A percentile compares a stretch with the other conserved stretches of the same genome.
Conservation (phyloP, 768 basidiomycete species). For the Ramaria rubella region DNA sequence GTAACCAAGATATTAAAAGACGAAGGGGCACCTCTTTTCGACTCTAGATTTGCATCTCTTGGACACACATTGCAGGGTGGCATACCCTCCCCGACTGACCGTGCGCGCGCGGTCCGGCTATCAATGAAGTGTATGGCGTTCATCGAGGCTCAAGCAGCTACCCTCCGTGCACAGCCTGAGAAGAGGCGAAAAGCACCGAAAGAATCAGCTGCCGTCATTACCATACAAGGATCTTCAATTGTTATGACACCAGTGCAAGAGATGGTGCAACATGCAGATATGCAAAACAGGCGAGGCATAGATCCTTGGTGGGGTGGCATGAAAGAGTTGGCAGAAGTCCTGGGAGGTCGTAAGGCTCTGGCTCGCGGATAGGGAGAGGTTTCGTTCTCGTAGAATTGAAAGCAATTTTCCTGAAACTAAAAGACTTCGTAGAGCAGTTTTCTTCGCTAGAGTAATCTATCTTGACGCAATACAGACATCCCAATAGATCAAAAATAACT, state of each 20-base stretch:
- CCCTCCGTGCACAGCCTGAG: constrained; percentile 42
- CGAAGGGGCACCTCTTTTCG: constrained; percentile 88
- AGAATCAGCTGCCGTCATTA: constrained; percentile 83
- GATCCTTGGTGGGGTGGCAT: constrained; percentile 70
- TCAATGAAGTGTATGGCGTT: constrained; percentile 92
- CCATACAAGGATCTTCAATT: constrained; percentile 76
- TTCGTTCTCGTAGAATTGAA: not conserved
- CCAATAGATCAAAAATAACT: constrained; percentile 10
- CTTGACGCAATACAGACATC: not conserved
- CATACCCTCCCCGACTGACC: constrained; percentile 90
- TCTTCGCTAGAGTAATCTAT: not conserved
- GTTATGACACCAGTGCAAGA: constrained; percentile 80
- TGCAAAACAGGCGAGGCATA: constrained; percentile 81
- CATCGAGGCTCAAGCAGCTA: constrained; percentile 73
- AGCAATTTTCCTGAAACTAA: not conserved
- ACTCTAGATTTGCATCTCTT: constrained; percentile 90
- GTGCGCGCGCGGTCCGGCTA: constrained; percentile 83
- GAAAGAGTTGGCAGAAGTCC: constrained; percentile 63
- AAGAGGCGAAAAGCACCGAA: constrained; percentile 49
- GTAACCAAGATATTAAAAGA: constrained; percentile 93
- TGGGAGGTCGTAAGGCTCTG: constrained; percentile 33
- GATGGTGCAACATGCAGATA: constrained; percentile 83
- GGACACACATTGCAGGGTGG: constrained; percentile 98
- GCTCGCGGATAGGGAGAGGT: not conserved
- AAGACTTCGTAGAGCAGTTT: not conserved